Evolutionary conservation across 2,329 filamentous ascomycete genomes (phyloP).

Genomic region (Fusarium metavorans): DNA sequence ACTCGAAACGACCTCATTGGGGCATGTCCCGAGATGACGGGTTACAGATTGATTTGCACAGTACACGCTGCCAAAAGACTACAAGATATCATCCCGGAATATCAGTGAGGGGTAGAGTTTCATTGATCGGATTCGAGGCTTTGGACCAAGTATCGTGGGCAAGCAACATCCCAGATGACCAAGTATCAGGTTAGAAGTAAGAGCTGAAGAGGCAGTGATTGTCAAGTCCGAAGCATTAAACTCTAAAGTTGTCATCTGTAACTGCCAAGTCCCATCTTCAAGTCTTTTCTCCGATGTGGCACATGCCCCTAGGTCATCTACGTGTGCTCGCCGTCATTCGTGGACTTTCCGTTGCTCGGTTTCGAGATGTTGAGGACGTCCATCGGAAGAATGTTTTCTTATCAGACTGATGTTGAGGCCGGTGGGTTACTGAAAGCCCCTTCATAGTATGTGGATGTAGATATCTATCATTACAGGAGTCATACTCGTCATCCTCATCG

Average conservation of each 20-base stretch:
- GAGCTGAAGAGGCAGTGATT: background rate
- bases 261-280: background rate
- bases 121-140: background rate
- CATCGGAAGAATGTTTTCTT: background rate
- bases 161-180: background rate
- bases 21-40: constrained; percentile 1
- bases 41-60: constrained; percentile 7
- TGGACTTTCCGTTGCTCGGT: background rate
- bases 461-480: background rate
- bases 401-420: background rate
- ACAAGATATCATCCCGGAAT: background rate
- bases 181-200: background rate
- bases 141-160: background rate
- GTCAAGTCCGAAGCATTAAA: background rate
- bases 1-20: background rate
- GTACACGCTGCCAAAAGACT: background rate
- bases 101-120: background rate
- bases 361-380: background rate
- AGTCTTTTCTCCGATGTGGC: background rate
- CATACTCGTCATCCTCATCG: background rate
- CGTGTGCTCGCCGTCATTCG: background rate
- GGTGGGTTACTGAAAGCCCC: background rate
- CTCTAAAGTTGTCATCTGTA: background rate
- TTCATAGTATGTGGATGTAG: background rate
- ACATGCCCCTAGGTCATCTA: background rate